Percentiles rank a stretch among this genome's conserved stretches.
Evolutionary conservation across 495 filamentous ascomycete species (phyloP).

Genomic region (Entonaema liquescens): DNA sequence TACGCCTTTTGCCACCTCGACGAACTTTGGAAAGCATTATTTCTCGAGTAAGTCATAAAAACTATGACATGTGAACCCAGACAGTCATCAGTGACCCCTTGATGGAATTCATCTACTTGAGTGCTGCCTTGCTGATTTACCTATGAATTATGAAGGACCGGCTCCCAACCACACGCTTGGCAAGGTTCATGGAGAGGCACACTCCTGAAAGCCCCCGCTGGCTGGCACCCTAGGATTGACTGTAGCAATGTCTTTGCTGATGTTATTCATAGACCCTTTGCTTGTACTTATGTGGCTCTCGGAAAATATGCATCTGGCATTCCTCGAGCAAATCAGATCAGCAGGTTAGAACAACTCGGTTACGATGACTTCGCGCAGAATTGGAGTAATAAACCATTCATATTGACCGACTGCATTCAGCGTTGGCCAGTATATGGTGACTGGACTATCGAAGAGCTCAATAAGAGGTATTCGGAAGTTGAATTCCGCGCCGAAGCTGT

Average conservation of each 20-base stretch:
- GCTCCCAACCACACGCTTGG: constrained; percentile 68
- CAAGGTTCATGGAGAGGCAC: constrained; percentile 88
- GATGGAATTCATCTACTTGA: constrained; percentile 32
- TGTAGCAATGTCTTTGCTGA: constrained; percentile 91
- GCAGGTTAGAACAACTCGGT: constrained; percentile 71
- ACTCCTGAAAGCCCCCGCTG: constrained; percentile 68
- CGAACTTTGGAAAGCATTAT: constrained; percentile 90
- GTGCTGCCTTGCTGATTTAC: constrained; percentile 32
- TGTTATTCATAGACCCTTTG: constrained; percentile 87
- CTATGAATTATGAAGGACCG: constrained; percentile 32
- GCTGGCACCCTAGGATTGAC: constrained; percentile 60
- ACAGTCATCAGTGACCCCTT: constrained; percentile 1
- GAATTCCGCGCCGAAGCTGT: constrained; percentile 92
- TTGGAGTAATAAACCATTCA: constrained; percentile 87
- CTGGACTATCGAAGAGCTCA: constrained; percentile 75
- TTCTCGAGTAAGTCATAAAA: constrained; percentile 76
- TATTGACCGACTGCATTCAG: constrained; percentile 85
- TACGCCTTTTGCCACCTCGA: constrained; percentile 88
- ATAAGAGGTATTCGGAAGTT: constrained; percentile 68
- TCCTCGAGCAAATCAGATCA: constrained; percentile 75
- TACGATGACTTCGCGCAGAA: constrained; percentile 74
- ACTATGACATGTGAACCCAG: constrained; percentile 17
- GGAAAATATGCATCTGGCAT: constrained; percentile 73
- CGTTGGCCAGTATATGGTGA: constrained; percentile 79
- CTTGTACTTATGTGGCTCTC: constrained; percentile 80